phyloP scores from a whole-genome alignment of 352 stramenopile species.

The Pythium guiyangense region DNA sequence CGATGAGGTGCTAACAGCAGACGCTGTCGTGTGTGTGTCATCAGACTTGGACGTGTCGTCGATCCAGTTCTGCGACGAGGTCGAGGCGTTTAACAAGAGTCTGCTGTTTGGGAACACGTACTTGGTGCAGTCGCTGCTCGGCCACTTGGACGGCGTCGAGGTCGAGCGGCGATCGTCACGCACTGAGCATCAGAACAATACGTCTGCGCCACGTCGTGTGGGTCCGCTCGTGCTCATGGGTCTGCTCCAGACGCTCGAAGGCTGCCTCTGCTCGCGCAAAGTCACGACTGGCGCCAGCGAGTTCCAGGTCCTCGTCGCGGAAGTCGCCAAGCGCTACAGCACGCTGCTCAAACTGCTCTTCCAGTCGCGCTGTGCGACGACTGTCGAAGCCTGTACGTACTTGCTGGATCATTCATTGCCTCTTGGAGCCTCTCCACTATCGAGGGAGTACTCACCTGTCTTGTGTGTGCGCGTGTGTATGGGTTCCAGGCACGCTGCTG shows the following conservation, averaged over 20 bases:
- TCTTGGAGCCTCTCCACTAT: too few relatives aligned
- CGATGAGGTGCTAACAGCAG: not conserved
- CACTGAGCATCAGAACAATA: slow-evolving; percentile 11
- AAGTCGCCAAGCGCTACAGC: slow-evolving; percentile 73
- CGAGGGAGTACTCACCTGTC: too few relatives aligned
- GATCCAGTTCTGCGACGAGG: slow-evolving; percentile 59
- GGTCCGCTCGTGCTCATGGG: slow-evolving; percentile 89
- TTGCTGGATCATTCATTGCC: too few relatives aligned
- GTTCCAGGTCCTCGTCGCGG: slow-evolving; percentile 54
- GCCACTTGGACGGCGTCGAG: slow-evolving; percentile 52
- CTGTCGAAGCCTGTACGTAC: slow-evolving; percentile 72
- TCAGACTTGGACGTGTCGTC: slow-evolving; percentile 43
- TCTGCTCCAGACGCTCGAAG: slow-evolving; percentile 89
- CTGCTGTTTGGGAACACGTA: slow-evolving; percentile 71
- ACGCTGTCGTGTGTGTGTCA: slow-evolving; percentile 3
- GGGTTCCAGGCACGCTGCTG: slow-evolving; percentile 84
- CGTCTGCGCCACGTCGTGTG: slow-evolving; percentile 15
- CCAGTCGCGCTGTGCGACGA: slow-evolving; percentile 84
- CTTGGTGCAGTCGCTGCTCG: slow-evolving; percentile 58
- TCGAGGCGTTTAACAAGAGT: slow-evolving; percentile 73
- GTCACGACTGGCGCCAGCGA: slow-evolving; percentile 80
- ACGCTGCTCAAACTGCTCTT: slow-evolving; percentile 87
- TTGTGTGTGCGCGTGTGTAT: slow-evolving; percentile 1
- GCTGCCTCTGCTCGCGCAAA: slow-evolving; percentile 82
- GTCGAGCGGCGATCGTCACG: slow-evolving; percentile 22